Evolutionary conservation across 768 basidiomycete species (phyloP).

Genomic region (Clitopilus hobsonii): DNA sequence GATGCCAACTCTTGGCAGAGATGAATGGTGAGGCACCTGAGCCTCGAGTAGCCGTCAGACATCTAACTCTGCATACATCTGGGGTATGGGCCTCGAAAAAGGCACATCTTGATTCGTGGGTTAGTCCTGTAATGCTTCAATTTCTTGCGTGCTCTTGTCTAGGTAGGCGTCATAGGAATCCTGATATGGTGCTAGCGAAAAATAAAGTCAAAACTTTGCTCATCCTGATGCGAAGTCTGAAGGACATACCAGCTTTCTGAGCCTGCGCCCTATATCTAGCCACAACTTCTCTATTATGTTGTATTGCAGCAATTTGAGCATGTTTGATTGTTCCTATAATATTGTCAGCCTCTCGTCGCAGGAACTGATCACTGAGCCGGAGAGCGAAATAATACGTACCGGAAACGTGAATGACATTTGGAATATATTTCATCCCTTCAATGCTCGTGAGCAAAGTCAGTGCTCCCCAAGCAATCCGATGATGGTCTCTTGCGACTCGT

Average conservation of each 20-base stretch:
- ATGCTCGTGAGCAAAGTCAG: constrained; percentile 65
- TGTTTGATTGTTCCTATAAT: constrained; percentile 81
- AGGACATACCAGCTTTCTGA: constrained; percentile 46
- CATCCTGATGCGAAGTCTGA: neutral
- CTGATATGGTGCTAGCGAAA: constrained; percentile 42
- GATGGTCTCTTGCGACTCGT: constrained; percentile 78
- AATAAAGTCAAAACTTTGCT: neutral
- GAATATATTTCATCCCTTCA: constrained; percentile 56
- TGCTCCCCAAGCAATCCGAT: constrained; percentile 76
- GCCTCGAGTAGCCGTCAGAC: neutral
- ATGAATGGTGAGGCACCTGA: neutral
- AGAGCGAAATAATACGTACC: constrained; percentile 36
- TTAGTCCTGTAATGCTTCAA: constrained; percentile 63
- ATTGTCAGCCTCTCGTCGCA: neutral
- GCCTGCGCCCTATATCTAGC: constrained; percentile 58
- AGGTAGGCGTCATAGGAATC: constrained; percentile 61
- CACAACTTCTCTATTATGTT: constrained; percentile 67
- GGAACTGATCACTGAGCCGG: neutral
- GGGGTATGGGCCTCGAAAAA: neutral
- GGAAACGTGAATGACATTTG: constrained; percentile 76
- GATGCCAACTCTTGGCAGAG: neutral
- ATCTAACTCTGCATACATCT: neutral
- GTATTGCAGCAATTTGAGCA: constrained; percentile 70
- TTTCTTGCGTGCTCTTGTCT: constrained; percentile 51
- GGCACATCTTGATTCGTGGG: neutral